Percentiles rank a stretch among this genome's conserved stretches.
phyloP scores from a whole-genome alignment of 768 basidiomycete species.

The Sporobolomyces roseus region DNA sequence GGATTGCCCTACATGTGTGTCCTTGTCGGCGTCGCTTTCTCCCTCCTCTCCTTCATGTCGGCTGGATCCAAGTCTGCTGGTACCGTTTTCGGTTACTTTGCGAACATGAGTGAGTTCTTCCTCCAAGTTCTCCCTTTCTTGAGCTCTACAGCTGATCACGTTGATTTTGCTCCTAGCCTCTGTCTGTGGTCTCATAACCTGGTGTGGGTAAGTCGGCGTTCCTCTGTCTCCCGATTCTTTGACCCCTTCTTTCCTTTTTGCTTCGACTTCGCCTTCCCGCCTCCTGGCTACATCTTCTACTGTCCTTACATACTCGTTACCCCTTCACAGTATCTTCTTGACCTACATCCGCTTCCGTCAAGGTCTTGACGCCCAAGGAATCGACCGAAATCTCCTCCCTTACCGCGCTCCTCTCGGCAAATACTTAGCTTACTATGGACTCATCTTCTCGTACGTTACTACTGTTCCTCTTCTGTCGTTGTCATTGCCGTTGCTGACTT shows the following conservation, averaged over 20 bases:
- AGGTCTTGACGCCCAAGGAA: slow-evolving; percentile 44
- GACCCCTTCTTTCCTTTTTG: not conserved
- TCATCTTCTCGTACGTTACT: slow-evolving; percentile 59
- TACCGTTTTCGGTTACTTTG: slow-evolving; percentile 50
- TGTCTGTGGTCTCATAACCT: slow-evolving; percentile 34
- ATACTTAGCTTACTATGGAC: slow-evolving; percentile 66
- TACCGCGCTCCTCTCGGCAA: slow-evolving; percentile 53
- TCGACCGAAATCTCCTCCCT: slow-evolving; percentile 54
- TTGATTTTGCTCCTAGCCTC: too few species aligned
- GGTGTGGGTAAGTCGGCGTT: slow-evolving; percentile 16
- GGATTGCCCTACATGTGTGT: slow-evolving; percentile 49
- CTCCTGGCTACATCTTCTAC: too few species aligned
- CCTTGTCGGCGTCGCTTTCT: slow-evolving; percentile 47
- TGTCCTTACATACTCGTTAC: not conserved
- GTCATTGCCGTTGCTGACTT: too few species aligned
- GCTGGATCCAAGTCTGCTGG: slow-evolving; percentile 37
- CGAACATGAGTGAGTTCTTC: slow-evolving; percentile 45
- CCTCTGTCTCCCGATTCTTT: not conserved
- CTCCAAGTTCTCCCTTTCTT: too few species aligned
- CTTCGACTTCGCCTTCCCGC: too few species aligned
- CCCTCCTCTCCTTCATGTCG: slow-evolving; percentile 44
- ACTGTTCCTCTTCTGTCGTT: too few species aligned
- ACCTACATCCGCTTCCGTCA: slow-evolving; percentile 24
- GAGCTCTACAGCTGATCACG: too few species aligned
- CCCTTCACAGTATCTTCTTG: slow-evolving; percentile 3